Percentiles rank a stretch among this genome's conserved stretches.
Conservation (phyloP, 208 protist genomes). For the Leishmania braziliensis region DNA sequence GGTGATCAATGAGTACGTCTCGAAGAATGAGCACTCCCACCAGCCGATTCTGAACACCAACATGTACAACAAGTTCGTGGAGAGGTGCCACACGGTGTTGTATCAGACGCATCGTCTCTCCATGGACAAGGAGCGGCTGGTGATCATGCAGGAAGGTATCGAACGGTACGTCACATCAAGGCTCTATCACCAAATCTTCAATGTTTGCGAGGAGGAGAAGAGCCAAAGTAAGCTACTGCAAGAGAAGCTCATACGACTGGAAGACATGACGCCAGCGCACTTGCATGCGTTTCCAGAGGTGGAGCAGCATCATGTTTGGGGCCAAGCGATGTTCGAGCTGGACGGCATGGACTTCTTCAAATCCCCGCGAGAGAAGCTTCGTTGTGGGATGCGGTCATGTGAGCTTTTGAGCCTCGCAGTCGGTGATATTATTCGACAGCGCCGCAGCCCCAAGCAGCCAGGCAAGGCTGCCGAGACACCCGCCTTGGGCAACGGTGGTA, state of each 20-base stretch:
- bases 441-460: slow-evolving; percentile 10
- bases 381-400: slow-evolving; percentile 69
- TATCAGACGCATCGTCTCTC: slow-evolving; percentile 28
- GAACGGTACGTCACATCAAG: slow-evolving; percentile 82
- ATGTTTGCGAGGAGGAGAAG: slow-evolving; percentile 43
- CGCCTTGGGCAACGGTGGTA: background rate
- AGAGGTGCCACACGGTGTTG: slow-evolving; percentile 25
- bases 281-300: slow-evolving; percentile 72
- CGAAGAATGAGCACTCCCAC: slow-evolving; percentile 32
- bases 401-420: slow-evolving; percentile 56
- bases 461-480: background rate
- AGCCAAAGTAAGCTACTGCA: slow-evolving; percentile 42
- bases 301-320: slow-evolving; percentile 75
- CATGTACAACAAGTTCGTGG: slow-evolving; percentile 32
- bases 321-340: slow-evolving; percentile 79
- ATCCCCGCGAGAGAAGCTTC: slow-evolving; percentile 78
- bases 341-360: slow-evolving; percentile 90
- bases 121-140: slow-evolving; percentile 12
- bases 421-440: slow-evolving; percentile 44
- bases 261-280: slow-evolving; percentile 39
- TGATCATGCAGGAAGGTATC: slow-evolving; percentile 62
- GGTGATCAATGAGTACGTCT: slow-evolving; percentile 58
- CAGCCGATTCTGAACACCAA: slow-evolving; percentile 31
- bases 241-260: slow-evolving; percentile 41
- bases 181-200: slow-evolving; percentile 68